A percentile compares a stretch with the other conserved stretches of the same genome.
Conservation (phyloP, 148 eudicot species). For the Pharnaceum exiguum region DNA sequence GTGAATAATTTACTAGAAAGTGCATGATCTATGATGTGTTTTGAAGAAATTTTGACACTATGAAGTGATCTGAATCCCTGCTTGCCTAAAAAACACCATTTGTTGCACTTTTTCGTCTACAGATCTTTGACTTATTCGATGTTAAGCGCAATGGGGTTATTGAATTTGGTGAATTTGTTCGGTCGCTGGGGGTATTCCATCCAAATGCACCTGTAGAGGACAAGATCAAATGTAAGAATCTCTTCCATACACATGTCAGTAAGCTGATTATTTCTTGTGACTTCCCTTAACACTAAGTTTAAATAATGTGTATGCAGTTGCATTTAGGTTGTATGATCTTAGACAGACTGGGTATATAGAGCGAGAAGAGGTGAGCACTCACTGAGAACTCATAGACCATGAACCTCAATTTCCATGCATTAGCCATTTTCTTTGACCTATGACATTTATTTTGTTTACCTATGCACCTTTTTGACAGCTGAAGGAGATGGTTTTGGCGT, state of each 20-base stretch:
- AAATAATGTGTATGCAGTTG: constrained; percentile 42
- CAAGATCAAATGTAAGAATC: constrained; percentile 60
- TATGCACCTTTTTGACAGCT: constrained; percentile 36
- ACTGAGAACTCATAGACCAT: too few species aligned
- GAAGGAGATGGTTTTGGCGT: constrained; percentile 73
- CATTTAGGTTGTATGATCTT: constrained; percentile 69
- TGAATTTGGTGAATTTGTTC: constrained; percentile 87
- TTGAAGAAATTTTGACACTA: too few species aligned
- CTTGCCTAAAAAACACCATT: neutral
- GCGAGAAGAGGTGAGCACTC: constrained; percentile 64
- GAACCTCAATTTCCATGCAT: neutral
- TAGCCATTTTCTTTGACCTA: neutral
- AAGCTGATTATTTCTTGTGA: neutral
- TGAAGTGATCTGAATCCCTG: too few species aligned
- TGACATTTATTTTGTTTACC: neutral
- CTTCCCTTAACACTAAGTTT: neutral
- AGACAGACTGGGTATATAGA: constrained; percentile 78
- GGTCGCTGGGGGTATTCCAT: constrained; percentile 71
- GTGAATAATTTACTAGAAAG: too few species aligned
- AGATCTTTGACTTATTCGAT: constrained; percentile 82
- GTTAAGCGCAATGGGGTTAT: constrained; percentile 76
- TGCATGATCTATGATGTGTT: too few species aligned
- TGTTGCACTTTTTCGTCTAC: constrained; percentile 19
- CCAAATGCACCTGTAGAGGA: constrained; percentile 63
- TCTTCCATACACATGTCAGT: neutral